Evolutionary conservation across 1,139 yeast species (phyloP), one percentile per base, ranked within the genome.

Genomic region (Suhomyces yuchorum): DNA sequence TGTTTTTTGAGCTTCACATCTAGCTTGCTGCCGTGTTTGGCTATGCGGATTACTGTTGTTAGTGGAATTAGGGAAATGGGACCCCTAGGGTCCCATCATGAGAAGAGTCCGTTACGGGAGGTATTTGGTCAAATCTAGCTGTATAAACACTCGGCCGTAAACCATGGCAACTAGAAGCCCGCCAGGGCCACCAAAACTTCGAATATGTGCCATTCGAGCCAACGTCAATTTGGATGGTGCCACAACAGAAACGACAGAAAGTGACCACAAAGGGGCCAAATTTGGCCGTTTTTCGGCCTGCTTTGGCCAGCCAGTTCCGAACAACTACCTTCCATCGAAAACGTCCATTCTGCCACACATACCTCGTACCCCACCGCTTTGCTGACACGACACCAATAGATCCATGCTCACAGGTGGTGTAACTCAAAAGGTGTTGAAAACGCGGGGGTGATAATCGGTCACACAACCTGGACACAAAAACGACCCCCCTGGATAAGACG

Each of bases 351-450:
- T 37, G 14, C 7, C 15, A 28, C 23, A 63, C 67, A 49, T 58
- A 63, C 67, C 63, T 56, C 58, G 56, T 40, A 62, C 55, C 44
- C 66, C 57, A 15, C 62, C 65, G 43, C 49, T 52, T 33, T 50
- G 49, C 47, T 59, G 63, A 47, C 58, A 52, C 41, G 64, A 59
- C 42, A 61, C 51, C 46, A 61, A 48, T 49, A 61, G 51, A 47
- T 60, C 58, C 62, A 60, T 58, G 33, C 43, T 37, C 40, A n/a
- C 28, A 33, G 24, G 33, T 32, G 24, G 36, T 9, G 30, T 17
- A 26, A 33, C 20, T 17, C 23, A 26, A 32, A 23, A 37, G 33
- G 19, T 41, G 37, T 41, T 37, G 34, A 33, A 30, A 41, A 33
- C 46, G 49, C 49, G 49, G 49, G 45, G 48, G 28, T 11, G 24